These are phyloP conservation scores for Leucocoprinus leucothites DNA, from an alignment of 768 basidiomycete species.

Conservation along the genomic window DNA sequence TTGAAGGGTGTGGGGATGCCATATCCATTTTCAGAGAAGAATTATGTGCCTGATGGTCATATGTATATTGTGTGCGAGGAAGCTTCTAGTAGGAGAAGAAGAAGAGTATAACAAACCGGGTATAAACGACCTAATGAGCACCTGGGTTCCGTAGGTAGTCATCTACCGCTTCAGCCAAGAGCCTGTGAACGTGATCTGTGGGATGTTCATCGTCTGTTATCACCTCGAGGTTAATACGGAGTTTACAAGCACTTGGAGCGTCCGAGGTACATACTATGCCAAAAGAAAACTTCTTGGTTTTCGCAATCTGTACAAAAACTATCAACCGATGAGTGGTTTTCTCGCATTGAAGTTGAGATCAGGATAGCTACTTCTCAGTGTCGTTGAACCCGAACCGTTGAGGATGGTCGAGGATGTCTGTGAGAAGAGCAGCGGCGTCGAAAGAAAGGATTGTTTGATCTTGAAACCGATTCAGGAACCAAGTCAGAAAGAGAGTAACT, in stretches of 20 bases:
- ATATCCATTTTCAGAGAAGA: too few relatives aligned
- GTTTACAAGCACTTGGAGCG: too few relatives aligned
- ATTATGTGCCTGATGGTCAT: too few relatives aligned
- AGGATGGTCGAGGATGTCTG: neutral
- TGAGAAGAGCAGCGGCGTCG: conserved; percentile 1
- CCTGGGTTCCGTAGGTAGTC: neutral
- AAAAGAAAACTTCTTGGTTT: neutral
- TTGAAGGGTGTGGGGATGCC: too few relatives aligned
- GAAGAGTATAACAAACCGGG: too few relatives aligned
- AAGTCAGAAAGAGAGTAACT: too few relatives aligned
- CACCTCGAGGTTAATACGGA: too few relatives aligned
- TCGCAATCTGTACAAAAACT: conserved; percentile 2
- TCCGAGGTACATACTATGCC: conserved; percentile 8
- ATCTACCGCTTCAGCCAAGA: neutral
- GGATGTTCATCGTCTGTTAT: conserved; percentile 2
- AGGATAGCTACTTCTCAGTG: neutral
- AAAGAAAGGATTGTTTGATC: neutral
- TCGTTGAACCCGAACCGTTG: neutral
- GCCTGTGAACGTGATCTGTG: conserved; percentile 1
- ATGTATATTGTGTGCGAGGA: too few relatives aligned
- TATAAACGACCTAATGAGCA: too few relatives aligned
- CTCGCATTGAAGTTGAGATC: neutral
- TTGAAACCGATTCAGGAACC: neutral
- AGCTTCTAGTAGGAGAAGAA: too few relatives aligned
- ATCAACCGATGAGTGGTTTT: neutral